Evolutionary conservation across 352 stramenopile species (phyloP), one percentile per base, ranked within the genome.

Genomic region (Globisporangium acanthophoron): DNA sequence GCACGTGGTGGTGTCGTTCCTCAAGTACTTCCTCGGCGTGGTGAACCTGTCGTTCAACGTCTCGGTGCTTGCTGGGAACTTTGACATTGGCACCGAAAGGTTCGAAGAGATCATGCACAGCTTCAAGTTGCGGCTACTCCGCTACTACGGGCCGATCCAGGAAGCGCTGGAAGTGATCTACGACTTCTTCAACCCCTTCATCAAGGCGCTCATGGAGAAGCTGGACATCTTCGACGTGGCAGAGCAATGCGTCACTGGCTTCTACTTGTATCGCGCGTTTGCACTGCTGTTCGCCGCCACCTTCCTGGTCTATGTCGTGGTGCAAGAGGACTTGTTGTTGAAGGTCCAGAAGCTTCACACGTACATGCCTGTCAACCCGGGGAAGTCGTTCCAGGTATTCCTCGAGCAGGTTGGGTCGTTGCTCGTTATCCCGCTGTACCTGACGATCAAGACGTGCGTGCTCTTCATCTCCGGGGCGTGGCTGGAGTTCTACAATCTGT

Each of bases 31-130:
- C 41, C 52, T 86, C 15, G 59, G 61, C 0, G 62, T 86, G 16
- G 58, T 86, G 44, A 82, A 69, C 72, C 71, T 86, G 44, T 84
- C 73, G 4, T 86, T 86, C 74, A 86, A 86, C 67, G 70, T 86
- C 27, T 73, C 65, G 1, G 71, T 86, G 41, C 55, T 86, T 7
- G 63, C 67, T 1, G 65, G 56, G 0, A 72, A 72, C 37, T 78
- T 83, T 63, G 64, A 69, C 0, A 49, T 80, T 7, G 39, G 70
- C 15, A 18, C 44, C 4, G 5, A 3, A 0, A 51, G 56, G 1
- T 24, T 83, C 3, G 35, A 59, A 2, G n/a, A n/a, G 5, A 31
- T 81, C 37, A 37, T 80, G 20, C 5, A 47, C 8, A 59, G 24
- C 7, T 79, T 77, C 57, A 54, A 63, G 7, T 15, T 29, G 0